Conservation (phyloP, 1,284 basidiomycete species). For the Ceratobasidium sp. region DNA sequence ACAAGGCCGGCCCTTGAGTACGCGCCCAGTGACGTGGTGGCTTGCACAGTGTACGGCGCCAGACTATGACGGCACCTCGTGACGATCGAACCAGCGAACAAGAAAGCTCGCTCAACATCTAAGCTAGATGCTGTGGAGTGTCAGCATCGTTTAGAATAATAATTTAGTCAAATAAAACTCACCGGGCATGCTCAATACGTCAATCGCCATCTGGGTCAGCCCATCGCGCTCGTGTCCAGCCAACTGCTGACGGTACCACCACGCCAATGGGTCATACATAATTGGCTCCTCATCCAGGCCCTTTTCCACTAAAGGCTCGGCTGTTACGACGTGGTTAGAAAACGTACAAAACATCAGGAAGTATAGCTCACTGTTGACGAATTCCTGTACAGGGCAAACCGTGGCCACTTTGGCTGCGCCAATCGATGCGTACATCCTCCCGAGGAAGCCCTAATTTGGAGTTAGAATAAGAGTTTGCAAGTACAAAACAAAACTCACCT, state of each 20-base stretch:
- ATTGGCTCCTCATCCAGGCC: background rate
- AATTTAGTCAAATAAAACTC: background rate
- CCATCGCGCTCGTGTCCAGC: background rate
- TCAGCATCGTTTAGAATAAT: background rate
- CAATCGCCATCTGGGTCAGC: background rate
- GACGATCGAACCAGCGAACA: background rate
- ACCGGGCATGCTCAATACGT: constrained; percentile 15
- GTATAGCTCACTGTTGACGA: background rate
- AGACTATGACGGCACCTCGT: background rate
- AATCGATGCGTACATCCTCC: background rate
- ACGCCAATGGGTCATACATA: constrained; percentile 4
- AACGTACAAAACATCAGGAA: background rate
- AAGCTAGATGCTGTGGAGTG: background rate
- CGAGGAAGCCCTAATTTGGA: background rate
- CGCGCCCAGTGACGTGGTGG: background rate
- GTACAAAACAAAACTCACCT: background rate
- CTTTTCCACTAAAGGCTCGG: background rate
- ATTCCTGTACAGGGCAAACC: background rate
- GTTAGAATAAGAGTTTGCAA: background rate
- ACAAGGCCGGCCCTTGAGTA: constrained; percentile 5
- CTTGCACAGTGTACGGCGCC: background rate
- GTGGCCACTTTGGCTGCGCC: background rate
- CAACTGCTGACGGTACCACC: constrained; percentile 5
- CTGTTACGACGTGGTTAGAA: background rate
- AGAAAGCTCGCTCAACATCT: background rate